Percentiles rank a stretch among this genome's conserved stretches.
Evolutionary conservation across 176 grass and related monocot genomes (phyloP).

Genomic region (Melocanna baccifera): DNA sequence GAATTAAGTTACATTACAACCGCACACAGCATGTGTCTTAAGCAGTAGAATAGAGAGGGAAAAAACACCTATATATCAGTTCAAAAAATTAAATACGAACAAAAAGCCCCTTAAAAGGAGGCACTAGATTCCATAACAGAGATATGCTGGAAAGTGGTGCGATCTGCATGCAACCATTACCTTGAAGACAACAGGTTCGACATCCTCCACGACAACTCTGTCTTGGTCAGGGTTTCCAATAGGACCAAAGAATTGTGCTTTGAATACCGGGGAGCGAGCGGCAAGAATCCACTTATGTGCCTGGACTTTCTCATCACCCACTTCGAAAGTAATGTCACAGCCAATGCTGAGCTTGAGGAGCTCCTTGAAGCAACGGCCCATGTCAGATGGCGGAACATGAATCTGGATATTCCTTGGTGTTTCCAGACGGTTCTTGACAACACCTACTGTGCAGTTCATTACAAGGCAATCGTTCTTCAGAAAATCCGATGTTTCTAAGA

Average conservation of each 20-base stretch:
- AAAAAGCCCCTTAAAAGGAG: not conserved
- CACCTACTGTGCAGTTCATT: slow-evolving; percentile 85
- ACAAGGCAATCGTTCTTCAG: slow-evolving; percentile 70
- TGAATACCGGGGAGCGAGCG: slow-evolving; percentile 78
- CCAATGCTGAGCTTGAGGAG: slow-evolving; percentile 53
- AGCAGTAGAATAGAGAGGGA: not conserved
- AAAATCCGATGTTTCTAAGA: slow-evolving; percentile 67
- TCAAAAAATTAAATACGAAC: not conserved
- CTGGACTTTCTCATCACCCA: slow-evolving; percentile 58
- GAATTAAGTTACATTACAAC: slow-evolving; percentile 7
- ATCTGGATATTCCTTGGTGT: slow-evolving; percentile 57
- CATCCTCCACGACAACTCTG: slow-evolving; percentile 67
- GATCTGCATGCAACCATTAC: slow-evolving; percentile 37
- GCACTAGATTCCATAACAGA: not conserved
- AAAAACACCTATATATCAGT: not conserved
- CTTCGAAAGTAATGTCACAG: slow-evolving; percentile 68
- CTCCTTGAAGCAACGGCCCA: slow-evolving; percentile 63
- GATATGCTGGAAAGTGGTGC: not conserved
- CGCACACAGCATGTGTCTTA: not conserved
- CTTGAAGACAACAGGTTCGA: slow-evolving; percentile 84
- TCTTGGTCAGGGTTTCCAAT: slow-evolving; percentile 64
- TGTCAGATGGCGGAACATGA: slow-evolving; percentile 55
- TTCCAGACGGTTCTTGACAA: slow-evolving; percentile 71
- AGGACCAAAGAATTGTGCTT: slow-evolving; percentile 89
- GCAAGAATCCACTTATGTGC: slow-evolving; percentile 89